Conservation (phyloP, 306 rosid species). For the Hippophae gyantsensis region DNA sequence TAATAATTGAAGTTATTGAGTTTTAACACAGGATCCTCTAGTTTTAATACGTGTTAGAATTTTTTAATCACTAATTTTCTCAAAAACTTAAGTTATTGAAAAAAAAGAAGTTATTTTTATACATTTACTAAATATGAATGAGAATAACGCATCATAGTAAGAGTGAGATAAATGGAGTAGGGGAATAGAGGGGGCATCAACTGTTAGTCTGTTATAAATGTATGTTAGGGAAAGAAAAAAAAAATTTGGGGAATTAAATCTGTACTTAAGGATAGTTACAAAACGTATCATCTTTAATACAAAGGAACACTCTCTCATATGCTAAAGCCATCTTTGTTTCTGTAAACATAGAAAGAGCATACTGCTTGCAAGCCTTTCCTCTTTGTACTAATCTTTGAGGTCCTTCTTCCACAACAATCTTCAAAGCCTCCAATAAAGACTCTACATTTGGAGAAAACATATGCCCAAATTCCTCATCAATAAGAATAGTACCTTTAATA, state of each 20-base stretch:
- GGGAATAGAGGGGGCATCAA: no score
- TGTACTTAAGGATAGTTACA: conserved; percentile 52
- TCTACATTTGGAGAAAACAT: conserved; percentile 87
- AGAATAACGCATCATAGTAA: no score
- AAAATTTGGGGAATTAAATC: background rate
- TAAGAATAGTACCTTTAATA: conserved; percentile 75
- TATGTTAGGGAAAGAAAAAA: no score
- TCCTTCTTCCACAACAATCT: conserved; percentile 58
- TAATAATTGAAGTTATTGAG: no score
- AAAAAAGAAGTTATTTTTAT: no score
- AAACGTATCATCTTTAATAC: conserved; percentile 56
- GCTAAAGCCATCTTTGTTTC: conserved; percentile 84
- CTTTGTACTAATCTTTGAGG: conserved; percentile 43
- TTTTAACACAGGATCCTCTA: no score
- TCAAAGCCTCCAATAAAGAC: conserved; percentile 57
- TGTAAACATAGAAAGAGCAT: conserved; percentile 75
- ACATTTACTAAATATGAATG: no score
- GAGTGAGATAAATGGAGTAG: no score
- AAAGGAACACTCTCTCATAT: conserved; percentile 73
- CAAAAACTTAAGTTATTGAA: no score
- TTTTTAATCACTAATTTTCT: no score
- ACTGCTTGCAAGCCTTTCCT: conserved; percentile 60
- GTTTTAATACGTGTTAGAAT: no score
- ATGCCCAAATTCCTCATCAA: conserved; percentile 68
- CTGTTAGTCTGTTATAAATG: no score